Evolutionary conservation across 148 eudicot species (phyloP), one percentile per base, ranked within the genome.

Genomic region (Dianthus caryophyllus): DNA sequence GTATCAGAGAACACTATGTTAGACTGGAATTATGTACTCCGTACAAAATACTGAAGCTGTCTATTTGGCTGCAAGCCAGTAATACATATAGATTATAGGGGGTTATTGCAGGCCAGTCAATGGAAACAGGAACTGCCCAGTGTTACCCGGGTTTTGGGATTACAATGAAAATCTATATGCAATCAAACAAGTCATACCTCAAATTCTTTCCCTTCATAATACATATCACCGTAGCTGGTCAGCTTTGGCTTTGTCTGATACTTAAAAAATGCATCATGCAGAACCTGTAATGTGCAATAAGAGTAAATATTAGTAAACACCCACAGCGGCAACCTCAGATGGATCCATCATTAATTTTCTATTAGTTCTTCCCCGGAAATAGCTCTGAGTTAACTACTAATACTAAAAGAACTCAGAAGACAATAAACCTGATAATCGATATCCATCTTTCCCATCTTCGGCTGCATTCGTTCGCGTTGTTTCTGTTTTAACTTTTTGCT

Each of bases 371-470:
- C 10, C 22, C 36, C 27, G 29, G 30, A 67, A 54, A 51, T 8
- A 8, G 48, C 65, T 52, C n/a, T 12, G 25, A 60, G 30, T 17
- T 20, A 67, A 9, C 10, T 30, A 58, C 4, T 24, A 56, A 18
- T 29, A 1, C 61, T 55, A 54, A 67, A 14, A 49, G 39, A 26
- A 15, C 50, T 58, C 27, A 69, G 11, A 68, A 69, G 13, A 38
- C 8, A 53, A 47, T 29, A 36, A 39, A 90, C 99, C 99, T 90
- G 99, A 83, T 94, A 90, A 70, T 94, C 99, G 82, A 94, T 94
- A 75, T 94, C 99, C 99, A 94, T 94, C 75, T 94, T 94, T 33
- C 99, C 99, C 99, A 94, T 94, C 67, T 88, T 94, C 14, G 99
- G 99, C 73, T 94, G 99, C 99, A 94, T 94, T 64, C 96, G 88